phyloP scores from a whole-genome alignment of 352 stramenopile genomes.

The Phytophthora hybrid region DNA sequence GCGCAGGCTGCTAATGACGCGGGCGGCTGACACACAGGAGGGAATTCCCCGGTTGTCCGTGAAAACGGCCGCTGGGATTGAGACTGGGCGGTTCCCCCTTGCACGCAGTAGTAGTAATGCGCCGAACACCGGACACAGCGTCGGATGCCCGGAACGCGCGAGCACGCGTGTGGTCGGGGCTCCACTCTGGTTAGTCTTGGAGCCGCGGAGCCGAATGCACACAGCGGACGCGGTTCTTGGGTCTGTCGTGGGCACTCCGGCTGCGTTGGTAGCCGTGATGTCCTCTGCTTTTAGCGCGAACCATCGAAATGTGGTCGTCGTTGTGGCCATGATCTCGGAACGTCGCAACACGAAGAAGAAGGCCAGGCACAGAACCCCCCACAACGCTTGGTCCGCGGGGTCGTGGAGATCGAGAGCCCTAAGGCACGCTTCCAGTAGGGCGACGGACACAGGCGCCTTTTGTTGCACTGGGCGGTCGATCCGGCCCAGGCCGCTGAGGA shows the following conservation, averaged over 20 bases:
- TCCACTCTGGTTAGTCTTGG: slow-evolving; percentile 18
- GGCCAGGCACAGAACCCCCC: slow-evolving; percentile 8
- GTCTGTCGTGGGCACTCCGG: not conserved
- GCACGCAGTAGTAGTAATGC: not conserved
- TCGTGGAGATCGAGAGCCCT: not conserved
- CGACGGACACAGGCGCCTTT: not conserved
- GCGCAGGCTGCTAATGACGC: not conserved
- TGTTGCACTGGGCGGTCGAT: not conserved
- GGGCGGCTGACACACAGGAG: not conserved
- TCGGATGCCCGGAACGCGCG: not conserved
- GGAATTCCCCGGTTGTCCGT: not conserved
- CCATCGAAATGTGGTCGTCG: not conserved
- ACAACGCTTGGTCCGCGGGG: slow-evolving; percentile 5
- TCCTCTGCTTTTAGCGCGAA: slow-evolving; percentile 4
- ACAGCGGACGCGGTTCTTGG: not conserved
- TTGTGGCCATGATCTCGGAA: slow-evolving; percentile 16
- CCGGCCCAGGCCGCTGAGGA: not conserved
- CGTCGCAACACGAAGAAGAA: slow-evolving; percentile 21
- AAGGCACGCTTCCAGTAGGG: not conserved
- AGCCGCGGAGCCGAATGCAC: slow-evolving; percentile 6
- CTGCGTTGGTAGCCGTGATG: not conserved
- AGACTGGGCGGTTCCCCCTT: not conserved
- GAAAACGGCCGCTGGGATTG: slow-evolving; percentile 3
- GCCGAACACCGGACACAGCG: slow-evolving; percentile 3
- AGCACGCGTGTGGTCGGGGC: not conserved